A percentile compares a stretch with the other conserved stretches of the same genome.
These are phyloP conservation scores for Cornus florida DNA, from an alignment of 148 eudicot species.

Conservation along the genomic window DNA sequence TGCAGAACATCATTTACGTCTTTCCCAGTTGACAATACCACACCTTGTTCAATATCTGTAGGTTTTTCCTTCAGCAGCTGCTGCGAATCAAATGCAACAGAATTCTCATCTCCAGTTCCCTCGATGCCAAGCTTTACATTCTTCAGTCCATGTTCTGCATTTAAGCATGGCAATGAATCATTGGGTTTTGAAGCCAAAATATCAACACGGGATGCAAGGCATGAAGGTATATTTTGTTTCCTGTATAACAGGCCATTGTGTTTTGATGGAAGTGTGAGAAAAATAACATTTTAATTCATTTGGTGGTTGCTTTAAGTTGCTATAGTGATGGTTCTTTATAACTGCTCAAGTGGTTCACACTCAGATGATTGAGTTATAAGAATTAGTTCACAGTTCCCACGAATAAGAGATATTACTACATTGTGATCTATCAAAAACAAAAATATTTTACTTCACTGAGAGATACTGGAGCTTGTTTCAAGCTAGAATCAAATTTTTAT, in stretches of 20 bases:
- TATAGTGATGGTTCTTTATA: background rate
- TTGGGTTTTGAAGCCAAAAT: conserved; percentile 18
- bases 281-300: no score
- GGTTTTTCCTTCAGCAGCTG: conserved; percentile 48
- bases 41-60: conserved; percentile 31
- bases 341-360: background rate
- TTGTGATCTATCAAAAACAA: no score
- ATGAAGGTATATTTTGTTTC: conserved; percentile 33
- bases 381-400: background rate
- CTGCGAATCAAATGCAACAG: conserved; percentile 26
- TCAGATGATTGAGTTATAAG: background rate
- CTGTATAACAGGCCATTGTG: background rate
- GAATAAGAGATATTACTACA: background rate
- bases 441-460: background rate
- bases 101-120: conserved; percentile 50
- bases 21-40: conserved; percentile 37
- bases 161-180: conserved; percentile 36
- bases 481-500: background rate
- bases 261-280: background rate
- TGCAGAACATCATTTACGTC: conserved; percentile 72
- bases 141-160: conserved; percentile 41
- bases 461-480: background rate
- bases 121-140: conserved; percentile 81
- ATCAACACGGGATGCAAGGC: conserved; percentile 2
- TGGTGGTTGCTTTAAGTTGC: no score